These are phyloP conservation scores for Tulasnella sp. DNA, from an alignment of 768 basidiomycete genomes.

Conservation along the genomic window DNA sequence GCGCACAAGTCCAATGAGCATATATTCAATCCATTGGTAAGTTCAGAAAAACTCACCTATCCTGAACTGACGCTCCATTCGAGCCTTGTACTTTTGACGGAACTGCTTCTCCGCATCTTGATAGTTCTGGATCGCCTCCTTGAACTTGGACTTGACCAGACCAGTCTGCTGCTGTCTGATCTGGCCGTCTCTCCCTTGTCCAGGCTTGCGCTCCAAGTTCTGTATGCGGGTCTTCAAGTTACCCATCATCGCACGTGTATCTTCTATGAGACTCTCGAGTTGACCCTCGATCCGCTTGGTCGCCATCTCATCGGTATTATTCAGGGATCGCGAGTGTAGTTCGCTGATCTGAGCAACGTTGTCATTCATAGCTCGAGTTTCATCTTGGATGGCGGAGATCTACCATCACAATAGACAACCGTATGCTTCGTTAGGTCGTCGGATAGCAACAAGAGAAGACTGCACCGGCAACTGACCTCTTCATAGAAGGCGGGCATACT, in stretches of 20 bases:
- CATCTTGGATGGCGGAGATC: conserved; percentile 70
- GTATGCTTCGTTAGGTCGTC: conserved; percentile 17
- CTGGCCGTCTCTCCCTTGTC: conserved; percentile 48
- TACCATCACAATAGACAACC: conserved; percentile 25
- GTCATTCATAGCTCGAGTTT: conserved; percentile 39
- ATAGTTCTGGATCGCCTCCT: conserved; percentile 26
- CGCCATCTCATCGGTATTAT: conserved; percentile 24
- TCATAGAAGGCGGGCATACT: conserved; percentile 20
- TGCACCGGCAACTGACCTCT: conserved; percentile 14
- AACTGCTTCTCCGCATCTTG: conserved; percentile 24
- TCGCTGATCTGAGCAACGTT: conserved; percentile 32
- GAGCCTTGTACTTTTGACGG: conserved; percentile 22
- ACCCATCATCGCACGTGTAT: conserved; percentile 49
- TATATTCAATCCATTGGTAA: too few species aligned
- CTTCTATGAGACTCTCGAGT: conserved; percentile 35
- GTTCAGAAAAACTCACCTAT: conserved; percentile 22
- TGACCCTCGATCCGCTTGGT: conserved; percentile 18
- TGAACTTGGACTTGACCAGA: conserved; percentile 20
- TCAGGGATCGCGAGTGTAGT: conserved; percentile 26
- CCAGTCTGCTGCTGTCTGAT: conserved; percentile 59
- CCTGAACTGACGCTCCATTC: conserved; percentile 26
- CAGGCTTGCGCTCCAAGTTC: conserved; percentile 47
- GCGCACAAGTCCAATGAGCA: conserved; percentile 11
- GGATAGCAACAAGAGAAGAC: conserved; percentile 17
- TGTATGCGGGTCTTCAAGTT: conserved; percentile 50